Base-by-base conservation (phyloP, 208 protist species). In the Lotmaria passim region DNA sequence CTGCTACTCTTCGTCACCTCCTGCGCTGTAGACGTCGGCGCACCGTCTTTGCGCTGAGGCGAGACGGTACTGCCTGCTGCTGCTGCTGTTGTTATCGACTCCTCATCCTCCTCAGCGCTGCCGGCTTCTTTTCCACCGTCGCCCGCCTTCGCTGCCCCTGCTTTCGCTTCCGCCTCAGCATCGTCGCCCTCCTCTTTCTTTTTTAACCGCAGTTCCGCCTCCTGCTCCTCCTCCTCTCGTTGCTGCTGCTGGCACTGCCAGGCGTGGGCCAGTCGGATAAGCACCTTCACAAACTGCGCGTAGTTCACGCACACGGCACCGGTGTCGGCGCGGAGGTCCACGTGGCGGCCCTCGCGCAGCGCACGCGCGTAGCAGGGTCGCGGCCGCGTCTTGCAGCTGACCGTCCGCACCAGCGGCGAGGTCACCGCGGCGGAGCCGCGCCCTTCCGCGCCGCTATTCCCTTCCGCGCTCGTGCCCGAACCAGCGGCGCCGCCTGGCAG, bases 191-290 rank as follows among this genome's bases (percentile, higher is more conserved):
- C 30, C 30, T 38, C 50, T 21, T 56, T 5, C 7, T 56, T 15
- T 30, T 56, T 3, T 11, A 3, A 23, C 7, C 8, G 52, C 52
- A 38, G 34, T 48, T 7, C 7, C 24, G 36, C 57, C 17, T 31
- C 24, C 26, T 63, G 34, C 36, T 21, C 51, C 19, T 33, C 57
- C 57, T 68, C 61, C 47, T 17, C 47, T 28, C 17, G 60, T n/a
- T 74, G 53, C 69, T 61, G 38, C 57, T 79, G 55, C 61, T 70
- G 60, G 17, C 75, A 78, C 69, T 90, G 81, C 89, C 89, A 94
- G 60, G 65, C 73, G 38, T 90, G 85, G 7, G 86, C 89, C 26
- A 87, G 85, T 10, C 85, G 85, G 0, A 94, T 70, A 6, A 94
- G 30, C 12, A 85, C 73, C 62, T 94, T 87, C 17, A 83, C 68